Evolutionary conservation across 2,329 filamentous ascomycete species (phyloP).

Genomic region (Neoascochyta sp.): DNA sequence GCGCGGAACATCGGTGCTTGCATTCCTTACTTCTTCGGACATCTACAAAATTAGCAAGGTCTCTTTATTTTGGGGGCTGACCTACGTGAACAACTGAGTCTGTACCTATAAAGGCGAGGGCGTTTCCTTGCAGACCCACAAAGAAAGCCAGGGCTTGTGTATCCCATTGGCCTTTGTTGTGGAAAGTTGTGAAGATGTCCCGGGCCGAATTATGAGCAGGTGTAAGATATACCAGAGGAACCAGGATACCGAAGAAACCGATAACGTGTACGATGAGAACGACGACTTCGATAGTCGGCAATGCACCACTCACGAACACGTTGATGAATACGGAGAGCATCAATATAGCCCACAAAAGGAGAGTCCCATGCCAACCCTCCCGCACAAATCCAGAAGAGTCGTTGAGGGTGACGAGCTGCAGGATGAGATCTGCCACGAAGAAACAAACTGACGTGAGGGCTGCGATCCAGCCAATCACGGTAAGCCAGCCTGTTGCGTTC

Average conservation of each 20-base stretch:
- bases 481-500: conserved; percentile 41
- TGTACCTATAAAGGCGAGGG: conserved; percentile 39
- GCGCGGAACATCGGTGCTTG: conserved; percentile 36
- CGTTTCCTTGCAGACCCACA: conserved; percentile 42
- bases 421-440: conserved; percentile 33
- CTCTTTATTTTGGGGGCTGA: background rate
- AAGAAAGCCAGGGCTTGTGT: conserved; percentile 45
- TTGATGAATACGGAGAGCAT: conserved; percentile 46
- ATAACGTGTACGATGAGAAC: conserved; percentile 51
- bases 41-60: conserved; percentile 20
- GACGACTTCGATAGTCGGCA: conserved; percentile 50
- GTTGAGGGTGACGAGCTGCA: conserved; percentile 40
- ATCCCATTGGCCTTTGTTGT: conserved; percentile 46
- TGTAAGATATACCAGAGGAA: conserved; percentile 37
- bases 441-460: conserved; percentile 37
- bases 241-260: conserved; percentile 52
- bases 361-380: conserved; percentile 50
- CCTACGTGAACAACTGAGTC: conserved; percentile 39
- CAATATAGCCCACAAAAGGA: conserved; percentile 48
- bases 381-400: conserved; percentile 35
- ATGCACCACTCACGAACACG: conserved; percentile 44
- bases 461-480: conserved; percentile 45
- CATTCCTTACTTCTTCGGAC: conserved; percentile 40
- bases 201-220: conserved; percentile 39
- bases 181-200: conserved; percentile 47